These are phyloP conservation scores for Fusarium brevicatenulatum DNA, from an alignment of 2,329 filamentous ascomycete genomes.

Conservation along the genomic window DNA sequence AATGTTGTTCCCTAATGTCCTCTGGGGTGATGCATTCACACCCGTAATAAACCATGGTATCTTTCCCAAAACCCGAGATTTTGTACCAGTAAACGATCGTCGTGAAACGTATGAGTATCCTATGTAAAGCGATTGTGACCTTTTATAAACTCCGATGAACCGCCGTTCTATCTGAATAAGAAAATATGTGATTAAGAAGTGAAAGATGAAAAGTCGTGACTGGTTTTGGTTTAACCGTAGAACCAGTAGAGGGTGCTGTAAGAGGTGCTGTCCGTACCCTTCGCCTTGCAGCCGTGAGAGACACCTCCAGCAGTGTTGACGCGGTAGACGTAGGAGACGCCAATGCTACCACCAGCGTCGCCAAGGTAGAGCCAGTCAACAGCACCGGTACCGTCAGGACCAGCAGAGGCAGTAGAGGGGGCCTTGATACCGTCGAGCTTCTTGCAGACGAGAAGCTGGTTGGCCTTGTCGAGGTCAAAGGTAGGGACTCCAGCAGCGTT, in stretches of 20 bases:
- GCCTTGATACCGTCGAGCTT: conserved; percentile 63
- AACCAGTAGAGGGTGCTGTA: conserved; percentile 71
- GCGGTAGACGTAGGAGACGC: conserved; percentile 60
- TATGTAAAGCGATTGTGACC: conserved; percentile 36
- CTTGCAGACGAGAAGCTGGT: conserved; percentile 55
- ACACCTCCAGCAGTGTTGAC: conserved; percentile 64
- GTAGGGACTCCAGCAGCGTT: conserved; percentile 62
- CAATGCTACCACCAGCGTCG: conserved; percentile 52
- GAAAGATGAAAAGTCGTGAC: background rate
- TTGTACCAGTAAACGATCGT: conserved; percentile 32
- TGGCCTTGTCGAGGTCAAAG: conserved; percentile 63
- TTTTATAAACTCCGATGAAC: conserved; percentile 37
- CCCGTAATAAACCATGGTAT: conserved; percentile 36
- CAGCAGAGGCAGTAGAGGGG: conserved; percentile 59
- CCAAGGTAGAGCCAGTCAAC: conserved; percentile 65
- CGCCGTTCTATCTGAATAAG: conserved; percentile 30
- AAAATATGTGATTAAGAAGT: conserved; percentile 34
- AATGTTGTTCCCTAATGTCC: conserved; percentile 4
- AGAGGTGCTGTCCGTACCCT: conserved; percentile 61
- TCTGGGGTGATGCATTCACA: conserved; percentile 15
- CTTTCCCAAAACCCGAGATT: conserved; percentile 27
- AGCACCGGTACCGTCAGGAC: conserved; percentile 60
- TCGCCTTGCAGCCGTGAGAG: conserved; percentile 55
- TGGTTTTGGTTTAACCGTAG: conserved; percentile 51
- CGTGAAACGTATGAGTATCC: conserved; percentile 32